Conservation (phyloP, 208 protist species). For the Acanthamoeba castellanii region DNA sequence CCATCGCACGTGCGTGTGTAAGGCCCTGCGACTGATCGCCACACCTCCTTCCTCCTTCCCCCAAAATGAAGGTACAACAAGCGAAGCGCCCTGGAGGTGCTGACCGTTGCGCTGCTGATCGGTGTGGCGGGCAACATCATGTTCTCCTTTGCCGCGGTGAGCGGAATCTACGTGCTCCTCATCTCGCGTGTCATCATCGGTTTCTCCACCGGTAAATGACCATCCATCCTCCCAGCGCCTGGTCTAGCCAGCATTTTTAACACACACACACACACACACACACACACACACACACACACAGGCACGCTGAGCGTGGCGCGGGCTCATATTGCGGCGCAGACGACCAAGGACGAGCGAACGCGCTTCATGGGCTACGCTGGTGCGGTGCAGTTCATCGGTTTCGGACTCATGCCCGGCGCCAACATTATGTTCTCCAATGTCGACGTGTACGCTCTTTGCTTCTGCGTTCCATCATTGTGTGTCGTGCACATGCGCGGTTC, state of each 20-base stretch:
- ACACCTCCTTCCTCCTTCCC: background rate
- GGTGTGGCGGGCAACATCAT: slow-evolving; percentile 12
- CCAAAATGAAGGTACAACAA: background rate
- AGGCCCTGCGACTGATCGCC: no score
- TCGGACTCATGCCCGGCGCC: background rate
- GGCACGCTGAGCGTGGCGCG: slow-evolving; percentile 18
- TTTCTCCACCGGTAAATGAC: background rate
- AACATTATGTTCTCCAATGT: background rate
- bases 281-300: background rate
- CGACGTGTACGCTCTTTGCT: background rate
- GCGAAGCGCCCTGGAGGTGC: slow-evolving; percentile 6
- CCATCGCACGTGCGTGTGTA: no score
- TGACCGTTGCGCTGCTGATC: background rate
- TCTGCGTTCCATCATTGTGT: background rate
- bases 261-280: no score
- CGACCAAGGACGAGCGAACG: slow-evolving; percentile 1
- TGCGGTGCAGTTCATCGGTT: slow-evolving; percentile 6
- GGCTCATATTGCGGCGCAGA: slow-evolving; percentile 19
- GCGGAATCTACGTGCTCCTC: slow-evolving; percentile 23
- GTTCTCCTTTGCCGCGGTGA: slow-evolving; percentile 14
- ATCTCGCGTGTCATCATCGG: slow-evolving; percentile 36
- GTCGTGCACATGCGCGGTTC: background rate
- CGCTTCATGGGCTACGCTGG: slow-evolving; percentile 30
- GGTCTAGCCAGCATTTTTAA: no score
- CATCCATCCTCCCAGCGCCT: background rate